A percentile compares a stretch with the other conserved stretches of the same genome.
Conservation (phyloP, 2,329 filamentous ascomycete species). For the Alternaria burnsii region DNA sequence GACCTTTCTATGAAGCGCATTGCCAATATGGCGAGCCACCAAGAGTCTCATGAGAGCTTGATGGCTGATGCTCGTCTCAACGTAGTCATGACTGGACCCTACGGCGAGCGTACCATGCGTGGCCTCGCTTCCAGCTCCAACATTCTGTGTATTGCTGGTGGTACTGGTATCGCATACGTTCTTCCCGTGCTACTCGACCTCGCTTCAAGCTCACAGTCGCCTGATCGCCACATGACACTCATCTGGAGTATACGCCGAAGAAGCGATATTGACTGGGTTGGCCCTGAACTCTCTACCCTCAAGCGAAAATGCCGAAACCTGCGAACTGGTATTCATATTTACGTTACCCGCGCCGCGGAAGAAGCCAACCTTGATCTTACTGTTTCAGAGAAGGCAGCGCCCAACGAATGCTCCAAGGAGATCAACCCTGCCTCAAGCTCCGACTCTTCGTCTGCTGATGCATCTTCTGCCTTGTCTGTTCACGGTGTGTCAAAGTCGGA, state of each 20-base stretch:
- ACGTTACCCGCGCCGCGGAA: slow-evolving; percentile 43
- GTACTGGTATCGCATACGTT: slow-evolving; percentile 51
- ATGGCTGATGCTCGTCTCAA: slow-evolving; percentile 39
- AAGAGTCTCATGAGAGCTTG: slow-evolving; percentile 32
- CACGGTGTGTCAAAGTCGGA: slow-evolving; percentile 43
- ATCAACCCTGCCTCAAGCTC: slow-evolving; percentile 30
- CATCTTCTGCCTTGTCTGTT: slow-evolving; percentile 36
- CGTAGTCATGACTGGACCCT: slow-evolving; percentile 47
- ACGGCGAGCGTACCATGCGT: slow-evolving; percentile 42
- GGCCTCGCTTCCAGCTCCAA: slow-evolving; percentile 37
- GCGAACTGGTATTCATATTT: slow-evolving; percentile 43
- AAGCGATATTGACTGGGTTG: slow-evolving; percentile 48
- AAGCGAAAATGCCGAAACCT: slow-evolving; percentile 38
- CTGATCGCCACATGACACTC: slow-evolving; percentile 41
- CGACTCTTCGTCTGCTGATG: slow-evolving; percentile 27
- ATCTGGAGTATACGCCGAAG: slow-evolving; percentile 48
- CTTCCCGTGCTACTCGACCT: slow-evolving; percentile 47
- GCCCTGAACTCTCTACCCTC: slow-evolving; percentile 43
- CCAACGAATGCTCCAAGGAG: slow-evolving; percentile 31
- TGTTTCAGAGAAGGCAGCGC: slow-evolving; percentile 29
- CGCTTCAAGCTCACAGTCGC: slow-evolving; percentile 32
- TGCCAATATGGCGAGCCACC: slow-evolving; percentile 27
- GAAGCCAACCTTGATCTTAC: slow-evolving; percentile 26
- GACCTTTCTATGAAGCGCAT: slow-evolving; percentile 39
- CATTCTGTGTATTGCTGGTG: slow-evolving; percentile 48